Conservation (phyloP, 2,329 filamentous ascomycete species). For the Trichoderma endophyticum region DNA sequence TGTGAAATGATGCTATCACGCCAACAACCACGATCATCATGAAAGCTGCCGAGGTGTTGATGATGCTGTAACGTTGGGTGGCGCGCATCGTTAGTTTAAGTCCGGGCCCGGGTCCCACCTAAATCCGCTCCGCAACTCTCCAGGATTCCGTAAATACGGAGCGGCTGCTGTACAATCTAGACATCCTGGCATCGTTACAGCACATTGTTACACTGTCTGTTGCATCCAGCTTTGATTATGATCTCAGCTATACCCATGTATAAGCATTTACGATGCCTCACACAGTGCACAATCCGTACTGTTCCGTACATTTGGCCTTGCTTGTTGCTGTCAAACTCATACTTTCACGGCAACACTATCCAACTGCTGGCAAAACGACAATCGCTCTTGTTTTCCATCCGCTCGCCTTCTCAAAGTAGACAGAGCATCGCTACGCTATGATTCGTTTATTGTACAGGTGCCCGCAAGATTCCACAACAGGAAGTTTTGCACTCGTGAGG, state of each 20-base stretch:
- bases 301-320: not conserved
- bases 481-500: constrained; percentile 1
- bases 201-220: not conserved
- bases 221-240: not conserved
- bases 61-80: not conserved
- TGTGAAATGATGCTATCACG: not conserved
- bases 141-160: not conserved
- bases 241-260: not conserved
- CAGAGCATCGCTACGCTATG: constrained; percentile 17
- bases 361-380: not conserved
- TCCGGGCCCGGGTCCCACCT: not conserved
- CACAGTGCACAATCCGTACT: not conserved
- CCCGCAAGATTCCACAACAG: constrained; percentile 1
- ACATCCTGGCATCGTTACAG: not conserved
- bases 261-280: not conserved
- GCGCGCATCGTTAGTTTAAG: not conserved
- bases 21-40: not conserved
- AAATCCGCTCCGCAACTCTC: not conserved
- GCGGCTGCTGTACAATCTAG: not conserved
- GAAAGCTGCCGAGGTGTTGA: not conserved
- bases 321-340: not conserved
- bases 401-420: not conserved
- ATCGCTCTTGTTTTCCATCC: not conserved
- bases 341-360: not conserved
- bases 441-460: constrained; percentile 9